Percentiles rank a stretch among this genome's conserved stretches.
phyloP scores from a whole-genome alignment of 2,329 filamentous ascomycete species.

The Botryotinia narcissicola region DNA sequence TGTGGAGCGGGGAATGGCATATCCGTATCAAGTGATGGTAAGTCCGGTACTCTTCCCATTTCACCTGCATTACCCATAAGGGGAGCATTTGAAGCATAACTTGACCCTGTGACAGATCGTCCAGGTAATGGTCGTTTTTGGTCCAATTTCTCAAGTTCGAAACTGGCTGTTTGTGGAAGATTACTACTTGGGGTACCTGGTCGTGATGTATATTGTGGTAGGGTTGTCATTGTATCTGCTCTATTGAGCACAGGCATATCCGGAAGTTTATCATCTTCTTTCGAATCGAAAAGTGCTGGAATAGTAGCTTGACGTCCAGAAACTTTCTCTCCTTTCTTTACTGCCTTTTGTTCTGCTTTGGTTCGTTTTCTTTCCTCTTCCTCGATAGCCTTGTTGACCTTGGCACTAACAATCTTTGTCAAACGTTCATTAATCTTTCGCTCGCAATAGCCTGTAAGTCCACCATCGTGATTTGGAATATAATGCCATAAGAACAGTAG shows the following conservation, averaged over 20 bases:
- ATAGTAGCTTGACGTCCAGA: slow-evolving; percentile 63
- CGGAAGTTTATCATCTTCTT: slow-evolving; percentile 55
- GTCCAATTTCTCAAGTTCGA: slow-evolving; percentile 52
- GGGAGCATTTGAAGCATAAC: slow-evolving; percentile 62
- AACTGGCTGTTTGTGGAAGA: slow-evolving; percentile 42
- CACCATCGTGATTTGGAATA: slow-evolving; percentile 78
- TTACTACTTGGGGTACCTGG: slow-evolving; percentile 51
- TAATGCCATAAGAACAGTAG: slow-evolving; percentile 89
- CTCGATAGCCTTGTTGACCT: slow-evolving; percentile 83
- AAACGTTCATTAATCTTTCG: slow-evolving; percentile 87
- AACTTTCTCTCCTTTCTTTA: slow-evolving; percentile 53
- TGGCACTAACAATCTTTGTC: slow-evolving; percentile 77
- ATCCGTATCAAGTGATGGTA: slow-evolving; percentile 32
- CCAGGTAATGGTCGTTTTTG: slow-evolving; percentile 50
- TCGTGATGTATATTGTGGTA: slow-evolving; percentile 62
- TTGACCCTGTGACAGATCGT: slow-evolving; percentile 53
- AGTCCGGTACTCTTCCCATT: slow-evolving; percentile 49
- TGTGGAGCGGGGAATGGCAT: slow-evolving; percentile 29
- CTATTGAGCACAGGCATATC: slow-evolving; percentile 58
- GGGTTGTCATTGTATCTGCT: slow-evolving; percentile 58
- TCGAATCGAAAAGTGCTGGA: slow-evolving; percentile 56
- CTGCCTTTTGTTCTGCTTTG: slow-evolving; percentile 49
- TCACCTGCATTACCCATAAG: slow-evolving; percentile 58
- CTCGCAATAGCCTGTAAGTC: slow-evolving; percentile 80
- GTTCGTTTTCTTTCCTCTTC: slow-evolving; percentile 66